Conservation (phyloP, 140 eudicot genomes). For the Cichorium intybus region DNA sequence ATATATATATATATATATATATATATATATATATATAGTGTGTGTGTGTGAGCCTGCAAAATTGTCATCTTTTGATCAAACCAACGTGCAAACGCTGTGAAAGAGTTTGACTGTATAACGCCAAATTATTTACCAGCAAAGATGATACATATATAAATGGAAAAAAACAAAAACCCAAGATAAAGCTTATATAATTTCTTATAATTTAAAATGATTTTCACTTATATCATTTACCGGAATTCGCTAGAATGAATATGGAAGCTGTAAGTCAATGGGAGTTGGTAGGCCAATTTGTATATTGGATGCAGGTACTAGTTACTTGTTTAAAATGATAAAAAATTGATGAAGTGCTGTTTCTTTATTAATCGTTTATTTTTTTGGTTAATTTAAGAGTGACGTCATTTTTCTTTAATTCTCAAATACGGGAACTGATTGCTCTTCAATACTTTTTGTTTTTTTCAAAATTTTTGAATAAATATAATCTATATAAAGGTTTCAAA, state of each 20-base stretch:
- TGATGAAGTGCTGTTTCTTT: too few species aligned
- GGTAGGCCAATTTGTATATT: neutral
- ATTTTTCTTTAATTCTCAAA: too few species aligned
- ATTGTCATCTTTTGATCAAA: constrained; percentile 6
- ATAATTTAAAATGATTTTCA: neutral
- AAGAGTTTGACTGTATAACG: neutral
- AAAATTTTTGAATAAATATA: too few species aligned
- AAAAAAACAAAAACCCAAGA: neutral
- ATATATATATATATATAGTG: neutral
- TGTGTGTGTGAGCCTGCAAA: constrained; percentile 4
- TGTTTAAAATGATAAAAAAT: too few species aligned
- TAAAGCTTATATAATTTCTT: neutral
- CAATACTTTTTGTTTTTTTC: too few species aligned
- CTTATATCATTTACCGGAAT: neutral
- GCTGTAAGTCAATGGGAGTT: constrained; percentile 1
- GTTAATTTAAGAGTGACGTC: too few species aligned
- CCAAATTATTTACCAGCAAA: neutral
- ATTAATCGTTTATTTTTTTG: too few species aligned
- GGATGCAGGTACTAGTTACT: too few species aligned
- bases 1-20: too few species aligned
- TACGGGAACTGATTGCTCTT: too few species aligned
- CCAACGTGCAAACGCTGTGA: constrained; percentile 6
- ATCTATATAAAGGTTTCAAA: too few species aligned
- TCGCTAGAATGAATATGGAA: neutral
- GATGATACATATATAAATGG: neutral